phyloP scores from a whole-genome alignment of 164 flowering plant species.

The Chimonanthus praecox region DNA sequence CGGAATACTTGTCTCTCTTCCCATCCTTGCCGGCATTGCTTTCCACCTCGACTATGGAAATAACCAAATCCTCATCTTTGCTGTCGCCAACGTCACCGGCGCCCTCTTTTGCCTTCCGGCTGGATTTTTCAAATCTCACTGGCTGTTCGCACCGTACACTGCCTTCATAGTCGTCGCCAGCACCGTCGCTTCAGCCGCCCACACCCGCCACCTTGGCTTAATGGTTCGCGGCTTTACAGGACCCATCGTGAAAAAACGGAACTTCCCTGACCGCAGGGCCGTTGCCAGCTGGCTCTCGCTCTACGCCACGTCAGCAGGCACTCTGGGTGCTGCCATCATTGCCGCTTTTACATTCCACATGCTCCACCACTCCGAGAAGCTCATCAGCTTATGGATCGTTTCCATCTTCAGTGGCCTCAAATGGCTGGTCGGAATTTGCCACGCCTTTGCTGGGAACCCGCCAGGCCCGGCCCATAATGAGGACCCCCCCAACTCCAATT shows the following conservation, averaged over 20 bases:
- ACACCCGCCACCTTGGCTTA: constrained; percentile 56
- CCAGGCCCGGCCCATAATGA: constrained; percentile 6
- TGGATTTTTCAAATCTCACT: constrained; percentile 39
- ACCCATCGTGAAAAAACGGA: constrained; percentile 10
- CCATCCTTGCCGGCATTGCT: constrained; percentile 32
- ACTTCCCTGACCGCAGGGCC: constrained; percentile 27
- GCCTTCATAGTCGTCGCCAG: constrained; percentile 30
- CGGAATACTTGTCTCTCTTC: constrained; percentile 41
- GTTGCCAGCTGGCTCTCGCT: constrained; percentile 50
- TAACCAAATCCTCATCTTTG: constrained; percentile 32
- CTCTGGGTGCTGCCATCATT: constrained; percentile 45
- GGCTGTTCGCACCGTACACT: constrained; percentile 52
- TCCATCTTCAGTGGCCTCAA: constrained; percentile 61
- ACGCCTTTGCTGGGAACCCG: constrained; percentile 21
- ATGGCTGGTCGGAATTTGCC: constrained; percentile 42
- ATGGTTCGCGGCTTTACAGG: constrained; percentile 50
- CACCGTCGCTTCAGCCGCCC: constrained; percentile 34
- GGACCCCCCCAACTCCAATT: not conserved
- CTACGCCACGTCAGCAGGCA: constrained; percentile 46
- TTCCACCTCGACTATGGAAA: constrained; percentile 44
- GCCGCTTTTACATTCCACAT: constrained; percentile 55
- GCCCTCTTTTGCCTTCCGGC: constrained; percentile 53
- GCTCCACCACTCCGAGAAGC: constrained; percentile 31
- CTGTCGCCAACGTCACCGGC: constrained; percentile 37
- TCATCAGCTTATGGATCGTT: constrained; percentile 51